Conservation (phyloP, 2,329 filamentous ascomycete genomes). For the Hymenoscyphus repandus region DNA sequence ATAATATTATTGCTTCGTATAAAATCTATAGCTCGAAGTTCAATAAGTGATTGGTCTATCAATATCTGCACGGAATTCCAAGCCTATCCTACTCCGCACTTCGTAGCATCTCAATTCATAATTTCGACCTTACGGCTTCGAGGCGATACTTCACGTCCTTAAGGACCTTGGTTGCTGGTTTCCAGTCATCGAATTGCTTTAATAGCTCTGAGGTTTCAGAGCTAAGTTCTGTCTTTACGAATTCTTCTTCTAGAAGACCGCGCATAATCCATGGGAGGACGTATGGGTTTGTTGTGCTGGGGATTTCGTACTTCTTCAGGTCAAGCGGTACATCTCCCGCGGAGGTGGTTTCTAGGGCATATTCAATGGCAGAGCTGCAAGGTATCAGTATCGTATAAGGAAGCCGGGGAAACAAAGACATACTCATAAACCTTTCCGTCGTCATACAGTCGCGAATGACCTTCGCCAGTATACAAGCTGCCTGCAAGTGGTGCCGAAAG, state of each 20-base stretch:
- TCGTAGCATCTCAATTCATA: constrained; percentile 35
- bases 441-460: constrained; percentile 89
- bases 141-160: constrained; percentile 95
- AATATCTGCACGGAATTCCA: not conserved
- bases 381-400: not conserved
- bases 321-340: constrained; percentile 44
- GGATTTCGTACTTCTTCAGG: constrained; percentile 45
- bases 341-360: constrained; percentile 66
- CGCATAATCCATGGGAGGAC: constrained; percentile 94
- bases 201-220: constrained; percentile 74
- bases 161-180: constrained; percentile 79
- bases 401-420: constrained; percentile 25
- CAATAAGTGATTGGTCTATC: not conserved
- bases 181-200: constrained; percentile 91
- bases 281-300: constrained; percentile 69
- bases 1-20: not conserved
- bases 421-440: constrained; percentile 79
- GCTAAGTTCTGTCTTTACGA: constrained; percentile 75
- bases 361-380: constrained; percentile 59
- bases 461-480: constrained; percentile 85
- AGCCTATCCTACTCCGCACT: not conserved
- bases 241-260: constrained; percentile 84
- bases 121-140: constrained; percentile 83
- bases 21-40: not conserved
- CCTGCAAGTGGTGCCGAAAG: constrained; percentile 84